Evolutionary conservation across 768 basidiomycete species (phyloP).

Genomic region (Gymnopilus dilepis): DNA sequence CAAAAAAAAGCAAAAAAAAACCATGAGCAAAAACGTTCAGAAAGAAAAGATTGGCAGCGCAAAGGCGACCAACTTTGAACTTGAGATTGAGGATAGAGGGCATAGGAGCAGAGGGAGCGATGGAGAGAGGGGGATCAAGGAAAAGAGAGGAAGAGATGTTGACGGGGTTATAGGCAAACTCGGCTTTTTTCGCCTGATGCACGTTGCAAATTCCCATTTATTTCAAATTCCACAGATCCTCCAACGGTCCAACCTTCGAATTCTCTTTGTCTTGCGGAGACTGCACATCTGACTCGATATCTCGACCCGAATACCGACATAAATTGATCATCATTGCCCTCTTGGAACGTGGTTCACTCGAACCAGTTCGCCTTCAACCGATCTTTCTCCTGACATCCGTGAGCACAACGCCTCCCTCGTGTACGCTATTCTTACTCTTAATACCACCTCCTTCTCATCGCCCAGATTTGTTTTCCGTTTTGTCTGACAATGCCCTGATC

Average conservation of each 20-base stretch:
- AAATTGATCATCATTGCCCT: constrained; percentile 12
- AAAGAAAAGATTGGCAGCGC: constrained; percentile 21
- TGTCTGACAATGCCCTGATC: neutral
- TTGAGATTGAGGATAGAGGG: constrained; percentile 86
- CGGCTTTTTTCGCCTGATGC: constrained; percentile 25
- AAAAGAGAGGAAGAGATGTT: constrained; percentile 17
- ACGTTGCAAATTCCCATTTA: constrained; percentile 28
- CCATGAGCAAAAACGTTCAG: constrained; percentile 11
- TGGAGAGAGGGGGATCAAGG: constrained; percentile 23
- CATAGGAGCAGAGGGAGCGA: constrained; percentile 40
- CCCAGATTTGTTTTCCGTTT: neutral
- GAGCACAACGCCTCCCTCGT: constrained; percentile 9
- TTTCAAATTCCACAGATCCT: constrained; percentile 24
- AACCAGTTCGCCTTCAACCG: constrained; percentile 19
- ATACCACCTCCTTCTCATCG: constrained; percentile 5
- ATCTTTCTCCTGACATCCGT: constrained; percentile 16
- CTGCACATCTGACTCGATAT: constrained; percentile 26
- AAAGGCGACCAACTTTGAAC: constrained; percentile 63
- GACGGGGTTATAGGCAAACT: constrained; percentile 26
- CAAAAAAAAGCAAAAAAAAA: constrained; percentile 19
- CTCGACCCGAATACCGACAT: constrained; percentile 29
- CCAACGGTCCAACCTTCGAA: constrained; percentile 6
- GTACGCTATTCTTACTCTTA: neutral
- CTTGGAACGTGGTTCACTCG: constrained; percentile 5
- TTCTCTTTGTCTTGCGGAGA: constrained; percentile 16